phyloP scores from a whole-genome alignment of 164 flowering plant genomes.

The Liquidambar formosana region DNA sequence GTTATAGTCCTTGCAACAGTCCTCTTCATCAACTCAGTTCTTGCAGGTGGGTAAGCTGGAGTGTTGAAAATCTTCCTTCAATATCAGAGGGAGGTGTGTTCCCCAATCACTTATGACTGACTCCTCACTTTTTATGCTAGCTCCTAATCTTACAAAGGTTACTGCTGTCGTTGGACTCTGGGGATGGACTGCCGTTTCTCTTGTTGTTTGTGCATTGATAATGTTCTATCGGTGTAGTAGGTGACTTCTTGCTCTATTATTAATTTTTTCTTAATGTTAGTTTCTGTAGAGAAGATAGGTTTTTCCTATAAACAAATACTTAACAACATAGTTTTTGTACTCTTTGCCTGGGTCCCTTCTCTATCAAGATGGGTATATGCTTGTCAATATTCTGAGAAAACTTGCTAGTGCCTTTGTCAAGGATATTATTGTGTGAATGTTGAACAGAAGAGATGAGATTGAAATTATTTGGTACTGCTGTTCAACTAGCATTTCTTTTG shows the following conservation, averaged over 20 bases:
- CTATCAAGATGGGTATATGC: not conserved
- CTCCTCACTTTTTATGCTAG: constrained; percentile 36
- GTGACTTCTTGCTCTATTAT: constrained; percentile 37
- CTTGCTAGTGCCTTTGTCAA: not conserved
- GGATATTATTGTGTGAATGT: not conserved
- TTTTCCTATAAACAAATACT: not conserved
- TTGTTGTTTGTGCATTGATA: constrained; percentile 58
- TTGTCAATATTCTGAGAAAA: not conserved
- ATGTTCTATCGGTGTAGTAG: constrained; percentile 86
- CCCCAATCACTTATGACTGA: constrained; percentile 4
- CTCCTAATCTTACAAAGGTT: constrained; percentile 67
- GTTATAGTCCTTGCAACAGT: constrained; percentile 39
- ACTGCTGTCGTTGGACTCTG: constrained; percentile 93
- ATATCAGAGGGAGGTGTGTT: not conserved
- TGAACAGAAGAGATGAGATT: not conserved
- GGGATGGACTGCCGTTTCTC: constrained; percentile 84
- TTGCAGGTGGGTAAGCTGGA: constrained; percentile 49
- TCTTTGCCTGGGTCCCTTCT: not conserved
- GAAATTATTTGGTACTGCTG: not conserved
- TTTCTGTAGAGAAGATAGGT: not conserved
- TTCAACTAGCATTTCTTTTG: not conserved
- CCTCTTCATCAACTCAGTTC: constrained; percentile 80
- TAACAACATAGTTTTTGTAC: not conserved
- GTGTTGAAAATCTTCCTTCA: constrained; percentile 2
- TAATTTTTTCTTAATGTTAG: not conserved